Evolutionary conservation across 805 yeast species (phyloP), one percentile per base, ranked within the genome.

Genomic region (Peterozyma toletana): DNA sequence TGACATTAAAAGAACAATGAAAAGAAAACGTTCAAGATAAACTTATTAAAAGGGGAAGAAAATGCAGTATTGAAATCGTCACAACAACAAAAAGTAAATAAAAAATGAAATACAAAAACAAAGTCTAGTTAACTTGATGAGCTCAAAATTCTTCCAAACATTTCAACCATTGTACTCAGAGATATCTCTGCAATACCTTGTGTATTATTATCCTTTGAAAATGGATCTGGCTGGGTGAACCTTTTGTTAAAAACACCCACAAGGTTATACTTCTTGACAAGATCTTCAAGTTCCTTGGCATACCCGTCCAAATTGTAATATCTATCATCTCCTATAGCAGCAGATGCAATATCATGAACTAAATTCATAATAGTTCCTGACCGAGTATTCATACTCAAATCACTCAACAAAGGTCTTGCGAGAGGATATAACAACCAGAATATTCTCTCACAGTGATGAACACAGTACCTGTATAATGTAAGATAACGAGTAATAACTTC

Each of bases 291-390:
- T 5, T 53, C 47, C 9, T 45, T 40, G 13, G 50, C 40, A 37
- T 53, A 61, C 4, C 50, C 38, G 1, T 52, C 53, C 17, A 59
- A 35, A 6, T 57, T 39, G 4, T 51, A 39, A 51, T 58, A 70
- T 31, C 63, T 64, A 1, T 63, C 53, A 44, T 53, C 43, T 14
- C 53, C 51, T 14, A 70, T 59, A 40, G 65, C 53, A 10, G 44
- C 39, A 14, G 36, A 33, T 6, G 41, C 41, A 3, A 48, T 43
- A 11, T 45, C 45, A 13, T 44, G 40, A 5, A 43, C 45, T 14
- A 43, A 17, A 7, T 16, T 35, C 46, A 48, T 39, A 11, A 47
- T 30, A n/a, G 36, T 13, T n/a, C 39, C 21, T 15, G 48, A 45
- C 5, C 21, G 31, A 11, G 46, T 38, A 10, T 30, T 14, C n/a